Evolutionary conservation across 352 stramenopile genomes (phyloP).

Genomic region (Globisporangium echinulatum): DNA sequence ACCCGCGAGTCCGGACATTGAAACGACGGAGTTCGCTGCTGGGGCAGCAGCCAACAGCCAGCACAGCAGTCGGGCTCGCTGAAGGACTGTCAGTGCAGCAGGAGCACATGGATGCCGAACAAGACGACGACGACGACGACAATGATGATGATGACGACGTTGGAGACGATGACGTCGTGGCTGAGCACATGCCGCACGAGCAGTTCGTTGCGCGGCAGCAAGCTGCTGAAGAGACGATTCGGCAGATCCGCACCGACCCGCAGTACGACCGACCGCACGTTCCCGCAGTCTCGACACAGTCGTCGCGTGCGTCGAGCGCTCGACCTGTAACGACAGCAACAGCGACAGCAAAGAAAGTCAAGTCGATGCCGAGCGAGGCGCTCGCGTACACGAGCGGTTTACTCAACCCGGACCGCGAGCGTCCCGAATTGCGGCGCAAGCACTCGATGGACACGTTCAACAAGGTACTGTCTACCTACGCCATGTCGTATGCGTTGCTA

Average conservation of each 20-base stretch:
- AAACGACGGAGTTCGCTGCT: slow-evolving; percentile 1
- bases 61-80: neutral
- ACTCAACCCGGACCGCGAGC: slow-evolving; percentile 36
- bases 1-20: neutral
- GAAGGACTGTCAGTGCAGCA: slow-evolving; percentile 9
- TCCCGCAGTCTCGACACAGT: too few relatives aligned
- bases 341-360: slow-evolving; percentile 8
- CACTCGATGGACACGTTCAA: slow-evolving; percentile 58
- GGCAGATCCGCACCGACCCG: slow-evolving; percentile 18
- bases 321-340: slow-evolving; percentile 1
- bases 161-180: neutral
- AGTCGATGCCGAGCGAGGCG: slow-evolving; percentile 11
- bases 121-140: neutral
- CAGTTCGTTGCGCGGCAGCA: slow-evolving; percentile 8
- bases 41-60: neutral
- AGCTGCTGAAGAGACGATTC: slow-evolving; percentile 17
- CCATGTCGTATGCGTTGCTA: neutral
- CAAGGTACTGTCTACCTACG: slow-evolving; percentile 16
- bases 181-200: slow-evolving; percentile 3
- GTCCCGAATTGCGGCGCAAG: slow-evolving; percentile 43
- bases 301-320: neutral
- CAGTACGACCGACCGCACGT: slow-evolving; percentile 3
- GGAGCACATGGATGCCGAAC: neutral
- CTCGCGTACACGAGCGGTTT: slow-evolving; percentile 27
- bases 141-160: neutral